These are phyloP conservation scores for Draba incana DNA, from an alignment of 345 rosid genomes.

Conservation along the genomic window DNA sequence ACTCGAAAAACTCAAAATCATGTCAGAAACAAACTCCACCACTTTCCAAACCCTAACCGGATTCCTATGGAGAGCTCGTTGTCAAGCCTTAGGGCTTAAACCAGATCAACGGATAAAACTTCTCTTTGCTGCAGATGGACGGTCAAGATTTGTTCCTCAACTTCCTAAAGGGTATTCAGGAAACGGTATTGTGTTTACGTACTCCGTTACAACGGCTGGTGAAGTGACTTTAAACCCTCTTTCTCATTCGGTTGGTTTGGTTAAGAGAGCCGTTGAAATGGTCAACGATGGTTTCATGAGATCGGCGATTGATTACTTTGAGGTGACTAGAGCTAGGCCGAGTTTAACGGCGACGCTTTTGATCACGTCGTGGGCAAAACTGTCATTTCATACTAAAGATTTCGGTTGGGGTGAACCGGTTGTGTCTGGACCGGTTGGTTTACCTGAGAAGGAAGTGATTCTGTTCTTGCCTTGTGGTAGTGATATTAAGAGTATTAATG, in stretches of 20 bases:
- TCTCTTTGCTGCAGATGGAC: constrained; percentile 85
- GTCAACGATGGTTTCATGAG: constrained; percentile 75
- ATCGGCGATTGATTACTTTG: constrained; percentile 87
- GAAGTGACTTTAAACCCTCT: constrained; percentile 60
- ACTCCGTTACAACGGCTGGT: constrained; percentile 63
- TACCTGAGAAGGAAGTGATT: constrained; percentile 87
- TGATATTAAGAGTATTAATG: constrained; percentile 65
- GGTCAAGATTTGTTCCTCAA: constrained; percentile 64
- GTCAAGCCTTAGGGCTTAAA: constrained; percentile 58
- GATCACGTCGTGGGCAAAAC: constrained; percentile 83
- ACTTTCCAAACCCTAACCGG: constrained; percentile 79
- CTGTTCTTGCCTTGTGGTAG: constrained; percentile 70
- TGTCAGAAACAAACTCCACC: constrained; percentile 55
- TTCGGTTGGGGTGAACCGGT: constrained; percentile 91
- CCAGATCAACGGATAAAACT: constrained; percentile 78
- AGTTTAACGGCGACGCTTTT: constrained; percentile 72
- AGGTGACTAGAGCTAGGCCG: constrained; percentile 82
- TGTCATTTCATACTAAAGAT: constrained; percentile 76
- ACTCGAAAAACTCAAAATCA: constrained; percentile 64
- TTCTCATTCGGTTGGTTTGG: constrained; percentile 55
- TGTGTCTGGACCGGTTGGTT: constrained; percentile 75
- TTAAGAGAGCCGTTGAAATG: constrained; percentile 65
- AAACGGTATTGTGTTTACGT: constrained; percentile 73
- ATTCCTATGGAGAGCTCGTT: constrained; percentile 79
- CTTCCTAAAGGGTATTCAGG: constrained; percentile 76